Base-by-base conservation (phyloP, 257 asterid species). In the Scutellaria galericulata region DNA sequence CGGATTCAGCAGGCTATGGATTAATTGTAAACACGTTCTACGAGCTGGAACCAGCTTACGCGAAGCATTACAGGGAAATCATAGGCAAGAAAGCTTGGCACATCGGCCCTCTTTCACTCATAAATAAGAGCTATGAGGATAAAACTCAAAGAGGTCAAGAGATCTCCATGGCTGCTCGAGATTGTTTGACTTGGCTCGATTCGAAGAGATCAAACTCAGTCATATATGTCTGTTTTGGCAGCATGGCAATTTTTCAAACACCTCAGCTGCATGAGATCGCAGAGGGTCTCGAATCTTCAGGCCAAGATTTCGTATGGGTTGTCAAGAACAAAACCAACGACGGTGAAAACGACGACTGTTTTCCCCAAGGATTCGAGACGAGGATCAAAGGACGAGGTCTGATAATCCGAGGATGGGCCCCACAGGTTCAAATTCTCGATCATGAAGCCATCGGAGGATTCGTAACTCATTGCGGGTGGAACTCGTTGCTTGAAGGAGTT, bases 381-480 rank as follows among this genome's bases (percentile, higher is more conserved):
- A 73, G 77, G 55, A 37, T 64, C 15, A 6, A 69, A 52, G 74
- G 82, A 6, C 35, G 68, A 3, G 85, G 85, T 0, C 2, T 83
- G 75, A 57, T 83, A 9, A 58, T 80, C 47, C 58, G 55, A 3
- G 83, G 79, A 7, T 83, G 85, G 87, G 87, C 72, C 5, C 83
- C 81, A 10, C 84, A 80, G 37, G 79, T 80, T 4, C 58, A 44
- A 47, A 79, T 79, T 13, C 80, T 83, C 4, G 84, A 77, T 1
- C 84, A 83, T 15, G 75, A 56, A 14, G 79, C 87, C 0, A 75
- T 79, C 0, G 84, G 87, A 2, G 86, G 86, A 7, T 84, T 84
- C 41, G 47, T 84, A 5, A 79, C 86, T 2, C 88, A 84, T 71
- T 84, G 84, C 4, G 88, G 88, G 20, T 84, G 86, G 86, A 84